Conservation (phyloP, 78 protist genomes). For the Creolimax fragrantissima region DNA sequence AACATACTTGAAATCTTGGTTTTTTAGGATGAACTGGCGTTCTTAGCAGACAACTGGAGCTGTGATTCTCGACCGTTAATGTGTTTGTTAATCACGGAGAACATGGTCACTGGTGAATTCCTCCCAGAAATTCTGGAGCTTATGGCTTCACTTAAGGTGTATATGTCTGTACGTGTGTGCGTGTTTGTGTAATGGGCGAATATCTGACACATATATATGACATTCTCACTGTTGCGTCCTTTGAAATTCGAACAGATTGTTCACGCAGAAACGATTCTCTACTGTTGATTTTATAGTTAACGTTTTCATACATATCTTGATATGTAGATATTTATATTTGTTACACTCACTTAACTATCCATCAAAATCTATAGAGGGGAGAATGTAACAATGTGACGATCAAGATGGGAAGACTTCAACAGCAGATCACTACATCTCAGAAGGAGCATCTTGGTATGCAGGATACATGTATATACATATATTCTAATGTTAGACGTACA, state of each 20-base stretch:
- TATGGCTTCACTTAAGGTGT: not conserved
- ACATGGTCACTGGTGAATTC: not conserved
- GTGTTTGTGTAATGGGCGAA: not conserved
- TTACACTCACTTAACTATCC: not conserved
- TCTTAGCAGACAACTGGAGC: conserved; percentile 13
- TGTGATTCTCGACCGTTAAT: not conserved
- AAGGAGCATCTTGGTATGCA: not conserved
- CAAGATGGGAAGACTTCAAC: conserved; percentile 15
- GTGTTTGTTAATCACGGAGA: not conserved
- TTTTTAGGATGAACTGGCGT: not conserved
- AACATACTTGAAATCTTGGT: no score
- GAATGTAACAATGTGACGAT: not conserved
- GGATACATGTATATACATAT: not conserved
- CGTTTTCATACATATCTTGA: not conserved
- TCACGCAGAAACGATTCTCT: no score
- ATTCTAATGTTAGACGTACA: no score
- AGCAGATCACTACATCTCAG: not conserved
- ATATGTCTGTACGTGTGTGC: not conserved
- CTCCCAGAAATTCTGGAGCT: not conserved
- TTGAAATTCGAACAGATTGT: no score
- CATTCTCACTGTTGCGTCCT: no score
- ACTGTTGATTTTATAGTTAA: no score
- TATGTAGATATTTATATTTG: not conserved
- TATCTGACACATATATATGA: no score
- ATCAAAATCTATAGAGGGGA: no score